Percentiles rank a stretch among this genome's conserved stretches.
Conservation (phyloP, 345 rosid species). For the Hirschfeldia incana region DNA sequence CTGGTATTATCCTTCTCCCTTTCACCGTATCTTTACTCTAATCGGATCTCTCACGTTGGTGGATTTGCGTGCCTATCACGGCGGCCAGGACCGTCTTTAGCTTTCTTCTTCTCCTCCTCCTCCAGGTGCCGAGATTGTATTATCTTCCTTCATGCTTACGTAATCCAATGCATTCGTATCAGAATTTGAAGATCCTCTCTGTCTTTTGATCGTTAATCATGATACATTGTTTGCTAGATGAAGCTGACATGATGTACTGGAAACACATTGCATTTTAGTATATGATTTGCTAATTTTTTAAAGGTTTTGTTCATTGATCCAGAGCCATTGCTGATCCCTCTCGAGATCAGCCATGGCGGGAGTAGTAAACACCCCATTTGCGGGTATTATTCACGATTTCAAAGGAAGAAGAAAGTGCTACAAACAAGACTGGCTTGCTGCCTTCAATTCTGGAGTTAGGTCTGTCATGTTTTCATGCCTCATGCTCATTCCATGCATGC, state of each 20-base stretch:
- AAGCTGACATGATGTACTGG: neutral
- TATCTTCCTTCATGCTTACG: neutral
- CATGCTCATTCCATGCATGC: neutral
- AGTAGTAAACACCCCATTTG: slow-evolving; percentile 43
- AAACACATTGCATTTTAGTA: neutral
- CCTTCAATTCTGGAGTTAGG: slow-evolving; percentile 49
- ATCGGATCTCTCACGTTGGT: slow-evolving; percentile 26
- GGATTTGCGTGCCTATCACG: slow-evolving; percentile 5
- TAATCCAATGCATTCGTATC: neutral
- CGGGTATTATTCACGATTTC: slow-evolving; percentile 53
- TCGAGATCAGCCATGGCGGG: slow-evolving; percentile 47
- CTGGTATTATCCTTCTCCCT: slow-evolving; percentile 1
- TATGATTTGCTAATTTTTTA: neutral
- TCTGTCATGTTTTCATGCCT: slow-evolving; percentile 7
- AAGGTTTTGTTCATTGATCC: neutral
- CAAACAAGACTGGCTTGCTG: slow-evolving; percentile 55
- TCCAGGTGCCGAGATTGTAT: slow-evolving; percentile 22
- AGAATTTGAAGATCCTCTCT: neutral
- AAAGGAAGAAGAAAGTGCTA: slow-evolving; percentile 64
- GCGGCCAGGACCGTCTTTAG: slow-evolving; percentile 28
- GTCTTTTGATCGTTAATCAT: neutral
- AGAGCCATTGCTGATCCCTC: slow-evolving; percentile 16
- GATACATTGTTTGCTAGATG: neutral
- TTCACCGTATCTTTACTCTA: slow-evolving; percentile 13
- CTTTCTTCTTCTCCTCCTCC: slow-evolving; percentile 26